A percentile compares a stretch with the other conserved stretches of the same genome.
phyloP scores from a whole-genome alignment of 2,329 filamentous ascomycete genomes.

The Neopestalotiopsis rosae region DNA sequence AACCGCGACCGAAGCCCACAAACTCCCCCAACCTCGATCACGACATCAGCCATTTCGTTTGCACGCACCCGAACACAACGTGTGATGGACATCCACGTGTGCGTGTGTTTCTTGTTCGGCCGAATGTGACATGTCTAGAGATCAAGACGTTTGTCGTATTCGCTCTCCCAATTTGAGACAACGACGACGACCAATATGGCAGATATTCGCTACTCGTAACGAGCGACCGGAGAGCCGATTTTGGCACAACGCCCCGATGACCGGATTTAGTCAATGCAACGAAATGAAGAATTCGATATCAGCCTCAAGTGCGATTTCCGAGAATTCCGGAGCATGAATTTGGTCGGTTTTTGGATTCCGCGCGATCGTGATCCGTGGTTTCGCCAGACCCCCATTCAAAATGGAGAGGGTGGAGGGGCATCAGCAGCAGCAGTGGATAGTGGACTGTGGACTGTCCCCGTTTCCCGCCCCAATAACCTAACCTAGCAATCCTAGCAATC shows the following conservation, averaged over 20 bases:
- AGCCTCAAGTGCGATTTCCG: background rate
- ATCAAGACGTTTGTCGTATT: no score
- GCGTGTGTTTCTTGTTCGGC: background rate
- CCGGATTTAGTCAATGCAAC: background rate
- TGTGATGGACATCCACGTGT: background rate
- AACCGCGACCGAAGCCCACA: background rate
- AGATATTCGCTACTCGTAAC: no score
- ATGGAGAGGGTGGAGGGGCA: background rate
- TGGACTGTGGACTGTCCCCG: no score
- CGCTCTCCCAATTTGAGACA: no score
- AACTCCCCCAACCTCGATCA: background rate
- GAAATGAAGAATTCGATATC: background rate
- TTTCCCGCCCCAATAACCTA: no score
- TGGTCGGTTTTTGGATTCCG: background rate
- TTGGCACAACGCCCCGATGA: no score
- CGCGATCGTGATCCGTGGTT: background rate
- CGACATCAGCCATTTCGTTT: background rate
- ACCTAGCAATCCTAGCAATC: no score
- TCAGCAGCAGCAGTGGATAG: no score
- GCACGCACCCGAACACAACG: background rate
- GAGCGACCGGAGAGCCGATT: no score
- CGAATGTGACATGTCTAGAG: background rate
- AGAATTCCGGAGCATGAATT: background rate
- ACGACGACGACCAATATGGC: no score
- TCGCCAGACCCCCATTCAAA: conserved; percentile 1